phyloP scores from a whole-genome alignment of 257 asterid species.

The Knoxia roxburghii region DNA sequence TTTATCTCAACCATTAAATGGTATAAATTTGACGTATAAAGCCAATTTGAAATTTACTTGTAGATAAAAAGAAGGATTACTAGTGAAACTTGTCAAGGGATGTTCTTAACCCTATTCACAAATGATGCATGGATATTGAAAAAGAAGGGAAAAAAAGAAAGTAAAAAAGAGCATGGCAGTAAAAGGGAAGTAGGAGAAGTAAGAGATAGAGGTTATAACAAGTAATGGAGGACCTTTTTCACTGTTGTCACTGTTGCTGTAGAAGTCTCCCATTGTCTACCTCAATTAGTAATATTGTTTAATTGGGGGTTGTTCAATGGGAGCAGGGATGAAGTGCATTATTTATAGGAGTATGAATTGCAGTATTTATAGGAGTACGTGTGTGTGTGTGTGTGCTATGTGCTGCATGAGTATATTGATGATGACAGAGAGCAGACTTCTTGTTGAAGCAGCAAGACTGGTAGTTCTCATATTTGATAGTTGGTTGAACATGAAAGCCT shows the following conservation, averaged over 20 bases:
- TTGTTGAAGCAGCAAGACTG: conserved; percentile 21
- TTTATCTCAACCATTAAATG: no score
- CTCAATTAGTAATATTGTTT: background rate
- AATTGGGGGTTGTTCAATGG: no score
- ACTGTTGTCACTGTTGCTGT: background rate
- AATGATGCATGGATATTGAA: no score
- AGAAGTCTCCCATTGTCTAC: conserved; percentile 11
- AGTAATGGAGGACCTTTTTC: background rate
- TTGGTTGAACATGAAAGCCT: conserved; percentile 13
- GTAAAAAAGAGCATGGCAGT: background rate
- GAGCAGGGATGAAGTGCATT: background rate
- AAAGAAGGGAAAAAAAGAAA: background rate
- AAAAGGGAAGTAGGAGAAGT: background rate
- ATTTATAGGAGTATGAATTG: background rate
- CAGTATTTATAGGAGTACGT: background rate
- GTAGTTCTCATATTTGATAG: conserved; percentile 18
- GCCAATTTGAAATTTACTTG: no score
- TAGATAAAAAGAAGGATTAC: no score
- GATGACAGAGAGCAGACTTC: conserved; percentile 3
- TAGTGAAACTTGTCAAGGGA: no score
- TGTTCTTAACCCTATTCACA: background rate
- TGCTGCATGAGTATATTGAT: background rate
- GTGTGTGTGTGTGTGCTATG: background rate
- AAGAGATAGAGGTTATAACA: background rate
- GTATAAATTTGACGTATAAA: no score